Evolutionary conservation across 805 yeast genomes (phyloP).

Genomic region (Zygosaccharomyces pseudorouxii): DNA sequence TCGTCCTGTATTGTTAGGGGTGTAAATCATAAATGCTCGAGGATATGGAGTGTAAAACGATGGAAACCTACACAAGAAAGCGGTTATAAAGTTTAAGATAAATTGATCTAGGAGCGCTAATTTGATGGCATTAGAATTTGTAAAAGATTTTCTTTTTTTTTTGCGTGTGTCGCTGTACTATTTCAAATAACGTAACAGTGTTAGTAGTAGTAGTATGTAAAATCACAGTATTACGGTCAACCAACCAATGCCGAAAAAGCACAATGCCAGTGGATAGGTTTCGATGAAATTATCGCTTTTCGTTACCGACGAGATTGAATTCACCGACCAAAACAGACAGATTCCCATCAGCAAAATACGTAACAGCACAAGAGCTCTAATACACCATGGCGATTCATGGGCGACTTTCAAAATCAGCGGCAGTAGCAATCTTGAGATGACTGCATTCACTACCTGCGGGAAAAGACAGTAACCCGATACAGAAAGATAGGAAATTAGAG

Average conservation of each 20-base stretch:
- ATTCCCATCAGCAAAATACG: conserved; percentile 18
- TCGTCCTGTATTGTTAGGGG: neutral
- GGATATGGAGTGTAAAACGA: neutral
- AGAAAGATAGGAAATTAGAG: conserved; percentile 32
- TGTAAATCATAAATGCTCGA: neutral
- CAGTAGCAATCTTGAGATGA: conserved; percentile 23
- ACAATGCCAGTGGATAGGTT: conserved; percentile 27
- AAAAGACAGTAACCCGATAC: conserved; percentile 34
- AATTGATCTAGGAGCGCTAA: too few relatives aligned
- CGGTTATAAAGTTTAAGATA: too few relatives aligned
- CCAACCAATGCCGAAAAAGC: conserved; percentile 29
- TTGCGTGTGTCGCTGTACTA: neutral
- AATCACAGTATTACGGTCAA: conserved; percentile 18
- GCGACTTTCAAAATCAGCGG: conserved; percentile 26
- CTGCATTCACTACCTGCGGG: conserved; percentile 30
- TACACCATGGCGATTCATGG: conserved; percentile 11
- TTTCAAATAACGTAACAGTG: too few relatives aligned
- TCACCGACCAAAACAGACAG: conserved; percentile 28
- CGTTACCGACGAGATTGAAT: conserved; percentile 25
- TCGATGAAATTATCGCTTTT: conserved; percentile 23
- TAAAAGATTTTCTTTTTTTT: neutral
- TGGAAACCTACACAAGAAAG: too few relatives aligned
- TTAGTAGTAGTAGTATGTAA: neutral
- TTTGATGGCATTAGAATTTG: too few relatives aligned
- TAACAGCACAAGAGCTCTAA: conserved; percentile 18